A percentile compares a stretch with the other conserved stretches of the same genome.
phyloP scores from a whole-genome alignment of 2,329 filamentous ascomycete species.

The Lasiodiplodia gonubiensis region DNA sequence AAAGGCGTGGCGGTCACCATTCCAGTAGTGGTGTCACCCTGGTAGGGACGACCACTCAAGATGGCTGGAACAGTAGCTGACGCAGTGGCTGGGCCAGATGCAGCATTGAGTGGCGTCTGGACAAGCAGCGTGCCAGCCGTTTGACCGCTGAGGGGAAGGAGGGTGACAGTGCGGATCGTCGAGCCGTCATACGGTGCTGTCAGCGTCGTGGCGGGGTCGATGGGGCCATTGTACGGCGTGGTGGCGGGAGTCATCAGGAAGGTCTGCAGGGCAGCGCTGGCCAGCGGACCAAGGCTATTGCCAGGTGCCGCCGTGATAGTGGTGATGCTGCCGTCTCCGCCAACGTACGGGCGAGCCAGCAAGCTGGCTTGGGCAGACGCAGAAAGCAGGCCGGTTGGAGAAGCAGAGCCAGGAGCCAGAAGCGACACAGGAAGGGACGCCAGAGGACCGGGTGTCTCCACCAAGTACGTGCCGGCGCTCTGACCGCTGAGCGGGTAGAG shows the following conservation, averaged over 20 bases:
- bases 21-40: neutral
- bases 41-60: neutral
- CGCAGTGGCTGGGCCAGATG: no score
- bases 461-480: neutral
- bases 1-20: neutral
- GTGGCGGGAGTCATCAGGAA: neutral
- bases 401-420: no score
- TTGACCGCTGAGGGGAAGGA: neutral
- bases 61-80: neutral
- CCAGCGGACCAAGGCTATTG: neutral
- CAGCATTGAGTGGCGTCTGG: neutral
- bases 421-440: no score
- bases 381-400: no score
- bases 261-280: neutral
- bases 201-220: neutral
- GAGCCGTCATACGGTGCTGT: neutral
- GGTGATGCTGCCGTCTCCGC: conserved; percentile 34
- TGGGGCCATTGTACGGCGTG: neutral
- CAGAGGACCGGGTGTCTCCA: neutral
- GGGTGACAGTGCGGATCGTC: neutral
- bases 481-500: neutral
- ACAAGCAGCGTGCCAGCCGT: neutral
- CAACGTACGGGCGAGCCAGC: neutral
- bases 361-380: no score
- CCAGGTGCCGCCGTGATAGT: conserved; percentile 40